Evolutionary conservation across 768 basidiomycete genomes (phyloP).

Genomic region (Kwoniella europaea): DNA sequence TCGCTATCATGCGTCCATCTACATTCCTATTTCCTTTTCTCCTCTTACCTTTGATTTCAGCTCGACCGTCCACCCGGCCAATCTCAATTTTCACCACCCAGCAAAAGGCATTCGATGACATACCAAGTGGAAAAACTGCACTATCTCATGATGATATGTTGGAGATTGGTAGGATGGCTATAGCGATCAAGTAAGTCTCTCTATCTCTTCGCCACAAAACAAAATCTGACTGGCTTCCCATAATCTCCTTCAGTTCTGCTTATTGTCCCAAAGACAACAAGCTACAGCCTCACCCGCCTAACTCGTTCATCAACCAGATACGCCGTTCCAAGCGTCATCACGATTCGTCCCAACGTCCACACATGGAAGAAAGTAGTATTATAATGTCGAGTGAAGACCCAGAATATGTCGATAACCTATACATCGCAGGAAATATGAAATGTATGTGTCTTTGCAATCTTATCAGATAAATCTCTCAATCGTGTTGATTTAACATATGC

Average conservation of each 20-base stretch:
- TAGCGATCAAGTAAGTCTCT: conserved; percentile 23
- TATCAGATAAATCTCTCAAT: background rate
- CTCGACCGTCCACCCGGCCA: background rate
- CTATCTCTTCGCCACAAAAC: background rate
- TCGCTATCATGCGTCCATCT: background rate
- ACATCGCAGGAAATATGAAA: conserved; percentile 11
- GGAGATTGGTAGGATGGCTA: conserved; percentile 29
- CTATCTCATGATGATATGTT: conserved; percentile 19
- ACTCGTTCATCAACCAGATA: conserved; percentile 3
- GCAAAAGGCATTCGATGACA: background rate
- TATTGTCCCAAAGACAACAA: conserved; percentile 21
- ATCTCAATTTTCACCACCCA: conserved; percentile 12
- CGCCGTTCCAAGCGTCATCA: conserved; percentile 2
- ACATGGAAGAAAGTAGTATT: conserved; percentile 14
- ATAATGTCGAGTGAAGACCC: conserved; percentile 23
- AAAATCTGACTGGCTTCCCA: no score
- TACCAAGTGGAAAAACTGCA: conserved; percentile 19
- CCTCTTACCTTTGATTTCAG: background rate
- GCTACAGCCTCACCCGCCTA: conserved; percentile 20
- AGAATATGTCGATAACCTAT: background rate
- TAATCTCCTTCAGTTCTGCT: conserved; percentile 9
- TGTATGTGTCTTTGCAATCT: conserved; percentile 4
- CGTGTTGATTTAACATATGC: background rate
- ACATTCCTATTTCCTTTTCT: background rate
- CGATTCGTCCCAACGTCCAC: background rate